Base-by-base conservation (phyloP, 257 asterid species). In the Lithospermum erythrorhizon region DNA sequence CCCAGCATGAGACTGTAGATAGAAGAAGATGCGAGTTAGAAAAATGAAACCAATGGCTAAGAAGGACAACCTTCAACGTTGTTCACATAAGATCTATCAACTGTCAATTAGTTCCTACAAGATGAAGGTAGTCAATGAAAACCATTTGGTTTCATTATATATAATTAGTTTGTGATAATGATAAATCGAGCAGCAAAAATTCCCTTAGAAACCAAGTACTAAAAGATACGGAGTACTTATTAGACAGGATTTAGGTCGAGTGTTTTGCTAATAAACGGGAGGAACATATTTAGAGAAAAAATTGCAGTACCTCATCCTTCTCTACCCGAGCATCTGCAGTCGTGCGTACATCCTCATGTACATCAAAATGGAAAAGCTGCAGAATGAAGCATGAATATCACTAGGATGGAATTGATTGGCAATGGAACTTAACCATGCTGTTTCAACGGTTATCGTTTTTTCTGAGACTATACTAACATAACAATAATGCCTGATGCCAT, bases 361-460 rank as follows among this genome's bases (percentile, higher is more conserved):
- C 99, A 76, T 93, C 99, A 64, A 93, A 93, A 82, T 93, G 97
- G 82, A 93, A 93, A 73, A 93, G 97, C 98, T 91, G 85, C 41
- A 72, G 1, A 65, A 21, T 6, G 21, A 17, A 55, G 56, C 25
- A 35, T 13, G 11, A 37, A 29, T 29, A n/a, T 14, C 37, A n/a
- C 57, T 15, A 8, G 16, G 37, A 41, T 2, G 49, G 18, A 41
- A 14, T 41, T 41, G 4, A 41, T 41, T 14, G 5, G 2, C 18
- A 41, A 0, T 41, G 62, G 58, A 35, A 17, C 21, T 22, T 25
- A 56, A 55, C 23, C 17, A 7, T 30, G 5, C 17, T 11, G 4
- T 41, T 41, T 13, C 49, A 41, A 35, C 49, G 14, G 13, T 5
- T 41, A 41, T 13, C 49, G 14, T 13, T 41, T 13, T 41, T 13